Evolutionary conservation across 1,284 basidiomycete genomes (phyloP).

Genomic region (Cryptococcus amylolentus): DNA sequence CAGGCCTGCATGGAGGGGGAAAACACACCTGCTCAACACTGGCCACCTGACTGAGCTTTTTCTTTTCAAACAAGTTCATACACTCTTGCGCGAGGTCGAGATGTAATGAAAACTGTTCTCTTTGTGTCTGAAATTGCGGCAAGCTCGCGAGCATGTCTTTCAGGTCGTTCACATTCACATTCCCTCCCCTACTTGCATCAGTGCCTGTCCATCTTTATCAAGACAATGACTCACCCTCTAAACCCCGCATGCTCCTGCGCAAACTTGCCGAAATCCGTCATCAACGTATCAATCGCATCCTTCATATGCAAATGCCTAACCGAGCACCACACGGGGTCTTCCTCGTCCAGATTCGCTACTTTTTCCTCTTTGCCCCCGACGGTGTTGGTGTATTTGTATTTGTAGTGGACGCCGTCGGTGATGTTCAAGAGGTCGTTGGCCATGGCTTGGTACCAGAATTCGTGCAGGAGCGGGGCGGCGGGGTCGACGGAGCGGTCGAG

Average conservation of each 20-base stretch:
- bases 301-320: conserved; percentile 97
- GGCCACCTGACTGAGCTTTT: conserved; percentile 78
- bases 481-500: conserved; percentile 96
- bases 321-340: conserved; percentile 85
- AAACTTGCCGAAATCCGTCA: conserved; percentile 90
- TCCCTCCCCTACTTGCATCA: conserved; percentile 54
- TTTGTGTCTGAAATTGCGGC: conserved; percentile 91
- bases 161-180: conserved; percentile 91
- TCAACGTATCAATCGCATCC: conserved; percentile 94
- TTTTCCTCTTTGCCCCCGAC: conserved; percentile 81
- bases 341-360: conserved; percentile 74
- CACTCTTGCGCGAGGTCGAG: conserved; percentile 97
- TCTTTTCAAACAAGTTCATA: conserved; percentile 87
- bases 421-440: conserved; percentile 88
- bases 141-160: conserved; percentile 97
- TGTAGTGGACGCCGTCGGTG: conserved; percentile 78
- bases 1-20: neutral
- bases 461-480: conserved; percentile 84
- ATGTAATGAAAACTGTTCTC: conserved; percentile 94
- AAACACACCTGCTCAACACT: conserved; percentile 82
- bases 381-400: conserved; percentile 77
- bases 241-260: conserved; percentile 90
- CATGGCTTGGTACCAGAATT: conserved; percentile 99
- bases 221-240: conserved; percentile 51
- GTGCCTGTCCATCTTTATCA: neutral